Base-by-base conservation (phyloP, 2,329 filamentous ascomycete genomes). In the Sporothrix pallida region DNA sequence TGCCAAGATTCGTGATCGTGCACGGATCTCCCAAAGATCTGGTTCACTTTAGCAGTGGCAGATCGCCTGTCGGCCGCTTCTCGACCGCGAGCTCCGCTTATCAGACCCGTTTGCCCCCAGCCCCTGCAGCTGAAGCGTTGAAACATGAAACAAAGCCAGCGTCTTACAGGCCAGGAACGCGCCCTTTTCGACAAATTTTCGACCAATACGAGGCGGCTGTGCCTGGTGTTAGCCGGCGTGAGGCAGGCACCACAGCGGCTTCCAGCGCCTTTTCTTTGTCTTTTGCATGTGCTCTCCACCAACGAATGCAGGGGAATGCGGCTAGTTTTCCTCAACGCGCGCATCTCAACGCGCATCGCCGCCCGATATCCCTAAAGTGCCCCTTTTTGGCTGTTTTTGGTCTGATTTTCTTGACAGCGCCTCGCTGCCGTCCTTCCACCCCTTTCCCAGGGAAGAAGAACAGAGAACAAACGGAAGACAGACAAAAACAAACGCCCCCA, bases 101-200 rank as follows among this genome's bases (percentile, higher is more conserved):
- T 67, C 26, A 50, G 46, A 15, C 48, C 67, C 67, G 46, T 54
- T 69, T 69, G 26, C 48, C 67, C 26, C 67, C 67, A 37, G n/a
- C 67, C 67, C 67, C 67, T 69, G 67, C 67, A 69, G 67, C 48
- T 37, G 26, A 56, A 69, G 62, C 62, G 31, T 56, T 69, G 67
- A 69, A 69, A 69, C 67, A 69, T 69, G 67, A 69, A 69, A 69
- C 67, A 69, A 42, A 54, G 23, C 48, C 67, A 69, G 13, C 17
- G 65, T 50, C 65, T 48, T 26, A 68, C 44, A 50, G 46, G 48
- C 65, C 65, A 69, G 26, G 26, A n/a, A 69, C 48, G 67, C 67
- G 48, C 67, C 48, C 20, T 26, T 26, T 26, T 26, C 23, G 23
- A 26, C 23, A 26, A 26, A 23, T 9, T 9, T 26, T 23, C 4